These are phyloP conservation scores for Trifolium subterraneum DNA, from an alignment of 306 rosid genomes.

Conservation along the genomic window DNA sequence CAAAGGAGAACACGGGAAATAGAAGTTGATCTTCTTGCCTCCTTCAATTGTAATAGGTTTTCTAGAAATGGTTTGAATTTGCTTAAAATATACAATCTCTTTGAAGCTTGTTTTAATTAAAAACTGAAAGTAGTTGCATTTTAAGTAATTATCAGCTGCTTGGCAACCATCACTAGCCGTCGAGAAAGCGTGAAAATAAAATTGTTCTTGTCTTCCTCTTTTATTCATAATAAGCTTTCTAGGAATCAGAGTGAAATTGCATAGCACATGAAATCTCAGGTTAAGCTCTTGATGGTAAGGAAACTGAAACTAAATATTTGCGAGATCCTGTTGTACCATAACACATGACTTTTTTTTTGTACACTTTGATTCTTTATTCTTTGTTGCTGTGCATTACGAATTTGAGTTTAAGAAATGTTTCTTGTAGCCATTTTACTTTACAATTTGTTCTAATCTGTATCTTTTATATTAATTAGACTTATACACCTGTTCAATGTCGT, in stretches of 20 bases:
- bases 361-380: background rate
- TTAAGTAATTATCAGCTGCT: conserved; percentile 25
- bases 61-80: conserved; percentile 34
- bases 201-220: conserved; percentile 1
- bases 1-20: conserved; percentile 12
- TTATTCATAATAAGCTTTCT: conserved; percentile 1
- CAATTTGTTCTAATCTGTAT: background rate
- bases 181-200: background rate
- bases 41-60: conserved; percentile 18
- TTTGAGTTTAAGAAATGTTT: conserved; percentile 13
- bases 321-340: background rate
- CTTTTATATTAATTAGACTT: background rate
- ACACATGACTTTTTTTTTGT: background rate
- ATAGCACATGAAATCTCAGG: background rate
- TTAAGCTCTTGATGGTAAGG: background rate
- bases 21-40: conserved; percentile 20
- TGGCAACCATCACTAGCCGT: background rate
- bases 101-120: conserved; percentile 19
- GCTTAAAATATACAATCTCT: conserved; percentile 12
- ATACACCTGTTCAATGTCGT: background rate
- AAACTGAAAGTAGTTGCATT: conserved; percentile 19
- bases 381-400: background rate
- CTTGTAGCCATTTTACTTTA: background rate
- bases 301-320: conserved; percentile 11
- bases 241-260: conserved; percentile 1